A percentile compares a stretch with the other conserved stretches of the same genome.
Conservation (phyloP, 257 asterid genomes). For the Lantana camara region DNA sequence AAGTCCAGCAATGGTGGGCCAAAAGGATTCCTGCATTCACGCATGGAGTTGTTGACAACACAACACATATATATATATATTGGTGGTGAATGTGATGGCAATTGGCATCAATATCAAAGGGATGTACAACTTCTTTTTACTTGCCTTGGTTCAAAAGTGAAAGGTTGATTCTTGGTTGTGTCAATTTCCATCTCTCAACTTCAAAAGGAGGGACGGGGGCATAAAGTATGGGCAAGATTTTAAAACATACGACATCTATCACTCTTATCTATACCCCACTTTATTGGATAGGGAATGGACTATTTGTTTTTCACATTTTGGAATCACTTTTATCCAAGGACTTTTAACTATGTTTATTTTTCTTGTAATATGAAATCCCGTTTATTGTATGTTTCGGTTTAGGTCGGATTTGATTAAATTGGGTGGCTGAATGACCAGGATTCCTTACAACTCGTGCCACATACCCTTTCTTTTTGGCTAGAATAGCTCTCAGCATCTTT, state of each 20-base stretch:
- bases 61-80: slow-evolving; percentile 28
- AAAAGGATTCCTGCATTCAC: slow-evolving; percentile 24
- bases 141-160: slow-evolving; percentile 23
- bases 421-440: too few species aligned
- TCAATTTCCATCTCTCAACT: slow-evolving; percentile 33
- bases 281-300: slow-evolving; percentile 14
- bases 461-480: too few species aligned
- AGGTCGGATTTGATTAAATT: too few species aligned
- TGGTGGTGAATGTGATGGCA: too few species aligned
- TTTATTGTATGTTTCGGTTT: too few species aligned
- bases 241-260: slow-evolving; percentile 27
- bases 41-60: slow-evolving; percentile 34
- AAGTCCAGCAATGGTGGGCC: slow-evolving; percentile 38
- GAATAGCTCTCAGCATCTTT: too few species aligned
- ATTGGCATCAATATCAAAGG: not conserved
- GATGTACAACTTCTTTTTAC: not conserved
- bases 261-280: slow-evolving; percentile 24
- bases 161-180: slow-evolving; percentile 35
- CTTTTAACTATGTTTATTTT: too few species aligned
- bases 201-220: slow-evolving; percentile 13
- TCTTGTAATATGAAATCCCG: too few species aligned
- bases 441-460: too few species aligned
- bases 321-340: slow-evolving; percentile 16
- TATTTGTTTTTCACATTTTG: slow-evolving; percentile 8
- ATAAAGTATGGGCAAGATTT: slow-evolving; percentile 21